These are phyloP conservation scores for Kalaharituber pfeilii DNA, from an alignment of 2,329 filamentous ascomycete species.

Conservation along the genomic window DNA sequence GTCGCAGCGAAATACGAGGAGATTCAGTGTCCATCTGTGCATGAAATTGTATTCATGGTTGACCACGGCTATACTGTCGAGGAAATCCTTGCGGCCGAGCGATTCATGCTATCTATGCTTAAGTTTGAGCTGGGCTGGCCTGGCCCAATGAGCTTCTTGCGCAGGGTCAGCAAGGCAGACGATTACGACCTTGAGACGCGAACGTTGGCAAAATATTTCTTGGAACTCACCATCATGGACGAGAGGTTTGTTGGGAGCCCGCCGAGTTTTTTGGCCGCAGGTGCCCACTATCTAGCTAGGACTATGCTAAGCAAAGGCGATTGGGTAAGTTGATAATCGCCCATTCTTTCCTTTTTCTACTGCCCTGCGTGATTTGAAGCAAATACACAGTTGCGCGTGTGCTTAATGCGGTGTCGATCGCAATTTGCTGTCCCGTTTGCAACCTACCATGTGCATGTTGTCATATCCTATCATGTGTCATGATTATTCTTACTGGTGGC, in stretches of 20 bases:
- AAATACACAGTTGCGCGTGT: slow-evolving; percentile 1
- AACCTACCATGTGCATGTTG: too few relatives aligned
- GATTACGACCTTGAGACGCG: slow-evolving; percentile 93
- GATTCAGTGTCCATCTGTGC: slow-evolving; percentile 88
- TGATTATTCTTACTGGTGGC: too few relatives aligned
- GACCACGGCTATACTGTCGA: slow-evolving; percentile 76
- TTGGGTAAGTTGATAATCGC: slow-evolving; percentile 51
- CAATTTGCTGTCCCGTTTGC: too few relatives aligned
- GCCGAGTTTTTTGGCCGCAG: slow-evolving; percentile 78
- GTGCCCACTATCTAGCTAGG: slow-evolving; percentile 78
- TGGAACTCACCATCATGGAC: slow-evolving; percentile 94
- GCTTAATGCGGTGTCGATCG: too few relatives aligned
- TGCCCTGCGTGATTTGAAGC: neutral
- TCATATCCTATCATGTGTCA: too few relatives aligned
- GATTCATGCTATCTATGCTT: slow-evolving; percentile 95
- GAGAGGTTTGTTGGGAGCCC: slow-evolving; percentile 86
- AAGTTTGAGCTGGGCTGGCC: slow-evolving; percentile 93
- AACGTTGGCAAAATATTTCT: slow-evolving; percentile 91
- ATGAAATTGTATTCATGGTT: slow-evolving; percentile 97
- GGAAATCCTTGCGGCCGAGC: slow-evolving; percentile 90
- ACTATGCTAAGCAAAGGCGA: slow-evolving; percentile 77
- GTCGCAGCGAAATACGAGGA: slow-evolving; percentile 97
- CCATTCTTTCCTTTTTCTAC: neutral
- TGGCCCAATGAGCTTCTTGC: slow-evolving; percentile 96
- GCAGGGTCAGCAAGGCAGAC: slow-evolving; percentile 94